Evolutionary conservation across 805 yeast species (phyloP), one percentile per base, ranked within the genome.

Genomic region (Scheffersomyces coipomensis): DNA sequence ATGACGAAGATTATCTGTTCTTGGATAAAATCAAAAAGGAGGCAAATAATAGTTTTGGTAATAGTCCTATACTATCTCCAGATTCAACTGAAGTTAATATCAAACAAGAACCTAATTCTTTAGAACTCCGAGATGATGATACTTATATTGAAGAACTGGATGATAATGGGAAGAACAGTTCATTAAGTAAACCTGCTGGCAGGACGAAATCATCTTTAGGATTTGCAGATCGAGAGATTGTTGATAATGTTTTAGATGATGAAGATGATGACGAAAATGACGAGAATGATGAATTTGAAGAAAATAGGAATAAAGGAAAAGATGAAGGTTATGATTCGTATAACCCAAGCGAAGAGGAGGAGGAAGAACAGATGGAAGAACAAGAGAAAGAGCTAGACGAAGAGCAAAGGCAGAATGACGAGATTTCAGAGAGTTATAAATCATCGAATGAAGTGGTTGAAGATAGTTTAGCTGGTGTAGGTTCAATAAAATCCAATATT

Each of bases 301-400:
- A n/a, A n/a, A n/a, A n/a, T n/a, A n/a, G n/a, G n/a, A n/a, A n/a
- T n/a, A n/a, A n/a, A 17, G 48, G 39, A 10, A 40, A 38, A 21
- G 42, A 38, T 15, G 49, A 44, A 11, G 38, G 38, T 21, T 38
- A 32, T 5, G 39, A 36, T 15, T 35, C 26, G 17, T 42, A 37
- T 6, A 32, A 25, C 12, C 39, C 33, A 16, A 35, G 25, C 12
- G 41, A 38, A 16, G 38, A 35, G 10, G 46, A 34, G 15, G 37
- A 34, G 29, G 44, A 34, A 8, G 45, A 31, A 1, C 36, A 37
- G 15, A 38, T 13, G 15, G 37, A 32, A 2, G 29, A 29, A 12
- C 19, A 29, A 16, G 42, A 42, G 21, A 42, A 25, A 5, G 46
- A 45, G 16, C 39, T 34, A 21, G 43, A 35, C 19, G 27, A 22